Conservation (phyloP, 192 early-diverging fungal genomes). For the Entomortierella chlamydospora region DNA sequence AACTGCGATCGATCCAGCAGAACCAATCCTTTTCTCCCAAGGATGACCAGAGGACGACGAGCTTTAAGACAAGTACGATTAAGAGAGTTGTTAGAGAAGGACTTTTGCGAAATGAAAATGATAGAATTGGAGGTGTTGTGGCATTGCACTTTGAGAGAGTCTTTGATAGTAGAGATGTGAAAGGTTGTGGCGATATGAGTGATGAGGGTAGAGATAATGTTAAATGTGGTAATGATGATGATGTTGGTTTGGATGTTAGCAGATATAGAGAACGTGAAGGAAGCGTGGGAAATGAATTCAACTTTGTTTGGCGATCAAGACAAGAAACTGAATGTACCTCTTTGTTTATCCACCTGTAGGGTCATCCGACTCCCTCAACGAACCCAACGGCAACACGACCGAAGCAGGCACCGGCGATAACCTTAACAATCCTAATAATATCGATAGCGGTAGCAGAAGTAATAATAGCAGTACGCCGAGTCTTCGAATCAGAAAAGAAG, state of each 20-base stretch:
- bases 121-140: not conserved
- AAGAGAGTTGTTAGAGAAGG: not conserved
- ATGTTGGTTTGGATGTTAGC: not conserved
- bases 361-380: constrained; percentile 30
- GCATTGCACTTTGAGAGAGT: not conserved
- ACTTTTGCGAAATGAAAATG: not conserved
- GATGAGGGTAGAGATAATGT: not conserved
- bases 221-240: not conserved
- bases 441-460: not conserved
- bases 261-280: not conserved
- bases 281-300: constrained; percentile 1
- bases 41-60: not conserved
- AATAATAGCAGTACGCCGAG: not conserved
- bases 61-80: constrained; percentile 10
- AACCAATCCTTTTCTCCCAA: not conserved
- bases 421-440: not conserved
- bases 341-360: constrained; percentile 43
- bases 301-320: constrained; percentile 40
- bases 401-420: not conserved
- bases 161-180: not conserved
- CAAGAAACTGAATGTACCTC: constrained; percentile 48
- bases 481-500: constrained; percentile 4
- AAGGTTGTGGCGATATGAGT: not conserved
- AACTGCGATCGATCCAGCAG: not conserved
- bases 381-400: not conserved